Evolutionary conservation across 495 filamentous ascomycete genomes (phyloP).

Genomic region (Penicillium taxi): DNA sequence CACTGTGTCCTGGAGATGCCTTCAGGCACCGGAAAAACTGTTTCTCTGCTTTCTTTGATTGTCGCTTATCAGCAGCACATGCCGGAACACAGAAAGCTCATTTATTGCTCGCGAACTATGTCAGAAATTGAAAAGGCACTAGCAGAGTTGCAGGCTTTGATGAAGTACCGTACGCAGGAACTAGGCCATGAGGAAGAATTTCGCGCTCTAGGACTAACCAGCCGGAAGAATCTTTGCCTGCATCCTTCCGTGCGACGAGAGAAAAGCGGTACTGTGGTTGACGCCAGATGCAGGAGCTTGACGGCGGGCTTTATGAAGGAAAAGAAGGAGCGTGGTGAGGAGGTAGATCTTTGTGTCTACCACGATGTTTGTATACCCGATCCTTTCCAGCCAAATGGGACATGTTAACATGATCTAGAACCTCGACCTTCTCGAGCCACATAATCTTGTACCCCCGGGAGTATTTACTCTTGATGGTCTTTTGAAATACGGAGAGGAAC

Average conservation of each 20-base stretch:
- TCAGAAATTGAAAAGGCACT: slow-evolving; percentile 74
- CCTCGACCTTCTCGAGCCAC: slow-evolving; percentile 86
- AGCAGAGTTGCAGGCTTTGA: slow-evolving; percentile 80
- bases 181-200: slow-evolving; percentile 89
- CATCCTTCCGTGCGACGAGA: slow-evolving; percentile 93
- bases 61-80: slow-evolving; percentile 92
- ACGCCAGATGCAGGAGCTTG: slow-evolving; percentile 88
- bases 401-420: slow-evolving; percentile 49
- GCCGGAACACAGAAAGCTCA: slow-evolving; percentile 85
- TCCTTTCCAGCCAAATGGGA: neutral
- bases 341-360: slow-evolving; percentile 89
- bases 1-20: slow-evolving; percentile 99
- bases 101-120: slow-evolving; percentile 91
- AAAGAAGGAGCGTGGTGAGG: slow-evolving; percentile 89
- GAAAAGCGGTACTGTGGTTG: slow-evolving; percentile 88
- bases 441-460: slow-evolving; percentile 85
- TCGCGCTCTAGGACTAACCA: slow-evolving; percentile 81
- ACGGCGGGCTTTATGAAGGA: slow-evolving; percentile 96
- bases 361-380: slow-evolving; percentile 59
- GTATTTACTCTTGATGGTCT: slow-evolving; percentile 94
- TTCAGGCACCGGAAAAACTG: slow-evolving; percentile 98
- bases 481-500: slow-evolving; percentile 79
- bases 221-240: slow-evolving; percentile 93
- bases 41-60: slow-evolving; percentile 90
- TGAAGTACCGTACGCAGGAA: slow-evolving; percentile 86